Base-by-base conservation (phyloP, 2,329 filamentous ascomycete species). In the Cladorrhinum sp. region DNA sequence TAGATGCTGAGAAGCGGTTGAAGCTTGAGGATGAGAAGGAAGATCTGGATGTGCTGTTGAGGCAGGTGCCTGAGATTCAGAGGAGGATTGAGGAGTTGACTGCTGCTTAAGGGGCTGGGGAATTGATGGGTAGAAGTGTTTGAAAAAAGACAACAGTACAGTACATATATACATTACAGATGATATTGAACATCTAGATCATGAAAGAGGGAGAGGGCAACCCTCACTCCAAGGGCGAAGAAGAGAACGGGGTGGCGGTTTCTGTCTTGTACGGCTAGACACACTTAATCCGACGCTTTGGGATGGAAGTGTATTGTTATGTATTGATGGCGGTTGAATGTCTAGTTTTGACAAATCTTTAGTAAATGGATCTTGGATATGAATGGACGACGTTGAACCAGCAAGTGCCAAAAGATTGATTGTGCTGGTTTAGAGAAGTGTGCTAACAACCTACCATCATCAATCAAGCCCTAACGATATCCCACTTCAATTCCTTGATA, bases 11-110 rank as follows among this genome's bases (percentile, higher is more conserved):
- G 69, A 87, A 83, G 73, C 82, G 95, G 63, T 75, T 98, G 74
- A 84, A 86, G 74, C 80, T 99, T 55, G 95, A 99, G 79, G 95
- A 99, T 75, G 95, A 98, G 80, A 96, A 90, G 75, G 95, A 99
- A 72, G 94, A 98, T 66, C 80, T 98, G 49, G 94, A 98, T 62
- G 79, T 96, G 55, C 84, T 91, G 73, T 77, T 99, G 56, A 82
- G 95, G 62, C 88, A 92, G 65, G 90, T 98, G 8, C 92, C 92
- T 0, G 94, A 96, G 71, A 83, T 96, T 66, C 89, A 97, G 81
- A 87, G 88, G 73, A 83, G 95, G 59, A 87, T 98, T 72, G 86
- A 82, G 16, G 94, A 98, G 76, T 77, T 98, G 74, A 90, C 82
- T 59, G 80, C 80, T 30, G 72, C 70, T 50, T 76, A 59, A 63